Conservation (phyloP, 495 filamentous ascomycete species). For the Hypoxylon intermedium region DNA sequence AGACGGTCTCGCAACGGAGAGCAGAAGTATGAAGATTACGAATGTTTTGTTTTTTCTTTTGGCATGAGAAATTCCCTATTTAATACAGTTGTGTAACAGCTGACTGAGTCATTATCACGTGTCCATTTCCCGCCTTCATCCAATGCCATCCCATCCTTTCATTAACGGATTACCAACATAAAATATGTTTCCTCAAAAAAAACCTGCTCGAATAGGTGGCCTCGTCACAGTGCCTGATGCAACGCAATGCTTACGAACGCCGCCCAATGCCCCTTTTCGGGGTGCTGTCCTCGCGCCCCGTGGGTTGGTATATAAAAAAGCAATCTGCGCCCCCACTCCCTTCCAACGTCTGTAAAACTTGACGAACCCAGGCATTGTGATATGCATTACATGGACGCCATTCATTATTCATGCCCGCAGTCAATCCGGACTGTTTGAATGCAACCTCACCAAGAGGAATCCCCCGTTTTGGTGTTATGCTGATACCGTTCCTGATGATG, state of each 20-base stretch:
- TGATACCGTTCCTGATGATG: conserved; percentile 9
- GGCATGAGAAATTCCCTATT: neutral
- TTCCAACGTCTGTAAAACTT: too few relatives aligned
- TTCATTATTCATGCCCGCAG: conserved; percentile 21
- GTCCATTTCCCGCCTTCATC: conserved; percentile 15
- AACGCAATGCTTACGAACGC: conserved; percentile 36
- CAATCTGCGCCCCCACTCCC: neutral
- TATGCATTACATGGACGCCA: conserved; percentile 9
- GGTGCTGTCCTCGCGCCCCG: conserved; percentile 1
- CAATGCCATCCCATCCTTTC: conserved; percentile 21
- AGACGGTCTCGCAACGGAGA: too few relatives aligned
- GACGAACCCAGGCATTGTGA: neutral
- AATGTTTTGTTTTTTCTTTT: neutral
- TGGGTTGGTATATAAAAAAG: neutral
- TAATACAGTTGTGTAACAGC: neutral
- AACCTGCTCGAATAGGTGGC: conserved; percentile 11
- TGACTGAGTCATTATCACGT: conserved; percentile 30
- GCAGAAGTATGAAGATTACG: neutral
- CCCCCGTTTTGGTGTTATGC: conserved; percentile 6
- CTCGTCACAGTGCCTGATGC: conserved; percentile 31
- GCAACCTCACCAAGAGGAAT: conserved; percentile 7
- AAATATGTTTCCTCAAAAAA: neutral
- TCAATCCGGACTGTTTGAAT: conserved; percentile 1
- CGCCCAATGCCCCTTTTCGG: conserved; percentile 30
- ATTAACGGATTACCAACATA: conserved; percentile 5